Conservation (phyloP, 2,329 filamentous ascomycete species). For the Gnomoniopsis smithogilvyi region DNA sequence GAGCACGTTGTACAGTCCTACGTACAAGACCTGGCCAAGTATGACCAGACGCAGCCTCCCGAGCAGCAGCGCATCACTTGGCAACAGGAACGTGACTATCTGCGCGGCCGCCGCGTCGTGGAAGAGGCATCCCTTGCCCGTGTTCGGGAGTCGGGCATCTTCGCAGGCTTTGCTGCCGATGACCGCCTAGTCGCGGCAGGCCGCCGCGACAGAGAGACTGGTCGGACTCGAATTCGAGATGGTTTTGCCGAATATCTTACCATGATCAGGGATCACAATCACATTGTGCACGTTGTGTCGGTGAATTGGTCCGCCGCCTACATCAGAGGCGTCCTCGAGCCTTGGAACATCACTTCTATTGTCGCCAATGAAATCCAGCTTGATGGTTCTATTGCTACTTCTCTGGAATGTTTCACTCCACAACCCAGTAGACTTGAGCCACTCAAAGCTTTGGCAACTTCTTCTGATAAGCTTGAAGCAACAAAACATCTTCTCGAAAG, state of each 20-base stretch:
- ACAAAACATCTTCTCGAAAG: constrained; percentile 25
- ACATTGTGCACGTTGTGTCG: constrained; percentile 39
- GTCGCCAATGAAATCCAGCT: constrained; percentile 41
- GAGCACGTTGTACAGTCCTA: constrained; percentile 43
- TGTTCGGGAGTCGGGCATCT: constrained; percentile 41
- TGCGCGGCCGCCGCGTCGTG: constrained; percentile 39
- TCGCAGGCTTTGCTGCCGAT: constrained; percentile 34
- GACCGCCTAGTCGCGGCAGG: constrained; percentile 36
- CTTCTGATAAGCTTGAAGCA: constrained; percentile 41
- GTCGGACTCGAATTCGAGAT: constrained; percentile 32
- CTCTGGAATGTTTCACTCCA: neutral
- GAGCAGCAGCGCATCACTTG: constrained; percentile 32
- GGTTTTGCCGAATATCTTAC: constrained; percentile 36
- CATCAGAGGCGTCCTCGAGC: constrained; percentile 28
- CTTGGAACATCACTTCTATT: constrained; percentile 28
- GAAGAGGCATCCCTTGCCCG: constrained; percentile 45
- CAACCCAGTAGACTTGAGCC: constrained; percentile 25
- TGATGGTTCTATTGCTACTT: constrained; percentile 8
- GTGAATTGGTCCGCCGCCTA: constrained; percentile 36
- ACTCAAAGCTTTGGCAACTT: neutral
- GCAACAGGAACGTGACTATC: constrained; percentile 39
- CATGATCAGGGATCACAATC: neutral
- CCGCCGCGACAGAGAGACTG: constrained; percentile 29
- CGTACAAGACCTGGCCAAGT: constrained; percentile 36
- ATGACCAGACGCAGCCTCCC: constrained; percentile 32